phyloP scores from a whole-genome alignment of 345 rosid genomes.

The Diplotaxis tenuifolia region DNA sequence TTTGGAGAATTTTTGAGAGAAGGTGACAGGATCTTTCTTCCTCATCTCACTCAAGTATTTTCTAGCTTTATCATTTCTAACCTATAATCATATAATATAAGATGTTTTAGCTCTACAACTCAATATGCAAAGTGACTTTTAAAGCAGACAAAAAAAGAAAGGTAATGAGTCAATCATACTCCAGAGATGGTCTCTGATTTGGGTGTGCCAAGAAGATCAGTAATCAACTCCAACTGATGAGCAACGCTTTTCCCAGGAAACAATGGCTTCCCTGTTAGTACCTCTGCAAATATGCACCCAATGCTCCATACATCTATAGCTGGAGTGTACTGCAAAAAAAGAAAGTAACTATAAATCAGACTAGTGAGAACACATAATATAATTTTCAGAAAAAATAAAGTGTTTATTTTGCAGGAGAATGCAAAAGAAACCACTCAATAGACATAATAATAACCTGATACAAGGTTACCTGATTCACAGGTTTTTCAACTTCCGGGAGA shows the following conservation, averaged over 20 bases:
- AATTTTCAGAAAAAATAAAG: constrained; percentile 17
- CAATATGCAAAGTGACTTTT: background rate
- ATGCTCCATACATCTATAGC: constrained; percentile 97
- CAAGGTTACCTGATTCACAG: constrained; percentile 90
- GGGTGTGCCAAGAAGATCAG: constrained; percentile 95
- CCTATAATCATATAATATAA: constrained; percentile 49
- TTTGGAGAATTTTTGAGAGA: constrained; percentile 76
- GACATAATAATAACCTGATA: constrained; percentile 42
- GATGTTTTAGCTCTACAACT: constrained; percentile 3
- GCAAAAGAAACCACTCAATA: constrained; percentile 36
- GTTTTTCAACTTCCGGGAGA: constrained; percentile 95
- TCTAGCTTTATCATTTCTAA: constrained; percentile 91
- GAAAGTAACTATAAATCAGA: constrained; percentile 28
- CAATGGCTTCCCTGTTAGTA: constrained; percentile 89
- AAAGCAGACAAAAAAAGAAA: background rate
- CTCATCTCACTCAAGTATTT: constrained; percentile 82
- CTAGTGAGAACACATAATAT: constrained; percentile 11
- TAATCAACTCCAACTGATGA: constrained; percentile 92
- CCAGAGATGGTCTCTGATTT: constrained; percentile 74
- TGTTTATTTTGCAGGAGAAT: constrained; percentile 35
- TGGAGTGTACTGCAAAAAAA: constrained; percentile 79
- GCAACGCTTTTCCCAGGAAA: constrained; percentile 96
- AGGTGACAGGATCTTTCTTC: constrained; percentile 63
- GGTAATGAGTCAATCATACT: constrained; percentile 38
- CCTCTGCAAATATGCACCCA: constrained; percentile 97